These are phyloP conservation scores for Trifolium fragiferum DNA, from an alignment of 306 rosid genomes.

Conservation along the genomic window DNA sequence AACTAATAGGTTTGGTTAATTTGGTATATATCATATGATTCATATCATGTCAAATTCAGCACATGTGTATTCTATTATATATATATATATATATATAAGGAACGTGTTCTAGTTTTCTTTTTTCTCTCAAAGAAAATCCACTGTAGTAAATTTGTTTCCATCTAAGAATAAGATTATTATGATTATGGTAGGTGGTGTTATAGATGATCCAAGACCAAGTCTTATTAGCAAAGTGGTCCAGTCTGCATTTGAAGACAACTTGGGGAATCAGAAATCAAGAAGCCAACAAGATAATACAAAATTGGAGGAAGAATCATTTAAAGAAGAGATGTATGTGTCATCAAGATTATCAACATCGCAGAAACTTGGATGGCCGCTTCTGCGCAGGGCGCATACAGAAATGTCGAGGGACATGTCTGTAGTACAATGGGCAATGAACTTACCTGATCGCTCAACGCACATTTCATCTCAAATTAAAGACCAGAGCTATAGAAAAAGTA, in stretches of 20 bases:
- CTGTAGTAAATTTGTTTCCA: slow-evolving; percentile 5
- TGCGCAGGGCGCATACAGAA: slow-evolving; percentile 47
- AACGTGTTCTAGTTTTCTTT: slow-evolving; percentile 1
- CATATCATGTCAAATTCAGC: background rate
- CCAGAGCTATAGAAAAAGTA: slow-evolving; percentile 37
- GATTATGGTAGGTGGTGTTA: slow-evolving; percentile 49
- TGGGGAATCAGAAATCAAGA: slow-evolving; percentile 47
- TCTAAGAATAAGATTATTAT: background rate
- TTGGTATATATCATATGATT: background rate
- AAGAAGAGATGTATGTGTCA: slow-evolving; percentile 6
- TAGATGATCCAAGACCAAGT: slow-evolving; percentile 63
- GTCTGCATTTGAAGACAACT: slow-evolving; percentile 57
- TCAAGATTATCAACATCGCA: slow-evolving; percentile 49
- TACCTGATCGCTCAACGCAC: slow-evolving; percentile 76
- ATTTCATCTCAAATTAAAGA: slow-evolving; percentile 38
- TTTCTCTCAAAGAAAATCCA: background rate
- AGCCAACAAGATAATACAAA: slow-evolving; percentile 37
- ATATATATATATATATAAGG: background rate
- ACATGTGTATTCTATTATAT: background rate
- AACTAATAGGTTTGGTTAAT: slow-evolving; percentile 64
- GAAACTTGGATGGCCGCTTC: slow-evolving; percentile 87
- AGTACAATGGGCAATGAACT: slow-evolving; percentile 88
- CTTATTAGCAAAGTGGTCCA: slow-evolving; percentile 36
- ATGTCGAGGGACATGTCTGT: slow-evolving; percentile 68
- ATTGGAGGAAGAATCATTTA: slow-evolving; percentile 44